These are phyloP conservation scores for Erythrobasidium yunnanense DNA, from an alignment of 768 basidiomycete genomes.

Conservation along the genomic window DNA sequence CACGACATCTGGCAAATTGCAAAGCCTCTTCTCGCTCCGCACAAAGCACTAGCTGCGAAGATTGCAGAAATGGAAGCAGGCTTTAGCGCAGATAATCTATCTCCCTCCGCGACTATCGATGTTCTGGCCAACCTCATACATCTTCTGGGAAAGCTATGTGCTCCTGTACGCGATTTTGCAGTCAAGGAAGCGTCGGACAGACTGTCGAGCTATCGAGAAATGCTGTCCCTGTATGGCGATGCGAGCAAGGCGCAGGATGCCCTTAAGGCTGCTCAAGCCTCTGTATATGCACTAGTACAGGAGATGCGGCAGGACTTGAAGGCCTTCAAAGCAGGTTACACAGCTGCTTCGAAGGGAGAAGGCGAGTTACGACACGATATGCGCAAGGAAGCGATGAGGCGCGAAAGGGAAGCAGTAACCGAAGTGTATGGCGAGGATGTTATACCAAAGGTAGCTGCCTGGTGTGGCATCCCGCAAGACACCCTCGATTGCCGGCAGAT, in stretches of 20 bases:
- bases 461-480: not conserved
- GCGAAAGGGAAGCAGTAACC: not conserved
- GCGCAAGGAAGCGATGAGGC: conserved; percentile 1
- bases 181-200: not conserved
- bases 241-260: not conserved
- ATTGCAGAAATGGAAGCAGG: not conserved
- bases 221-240: not conserved
- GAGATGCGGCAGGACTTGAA: conserved; percentile 6
- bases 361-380: not conserved
- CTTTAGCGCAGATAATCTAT: too few relatives aligned
- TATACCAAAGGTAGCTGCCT: not conserved
- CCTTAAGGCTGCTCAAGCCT: not conserved
- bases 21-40: not conserved
- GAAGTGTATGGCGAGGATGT: not conserved
- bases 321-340: not conserved
- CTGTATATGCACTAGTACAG: not conserved
- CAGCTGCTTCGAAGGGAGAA: not conserved
- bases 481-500: too few relatives aligned
- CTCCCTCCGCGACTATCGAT: too few relatives aligned
- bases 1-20: not conserved
- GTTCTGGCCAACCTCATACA: not conserved
- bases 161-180: not conserved
- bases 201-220: not conserved
- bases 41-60: not conserved
- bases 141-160: conserved; percentile 7